Percentiles rank a stretch among this genome's conserved stretches.
phyloP scores from a whole-genome alignment of 768 basidiomycete genomes.

The Clitopilus passeckerianus region DNA sequence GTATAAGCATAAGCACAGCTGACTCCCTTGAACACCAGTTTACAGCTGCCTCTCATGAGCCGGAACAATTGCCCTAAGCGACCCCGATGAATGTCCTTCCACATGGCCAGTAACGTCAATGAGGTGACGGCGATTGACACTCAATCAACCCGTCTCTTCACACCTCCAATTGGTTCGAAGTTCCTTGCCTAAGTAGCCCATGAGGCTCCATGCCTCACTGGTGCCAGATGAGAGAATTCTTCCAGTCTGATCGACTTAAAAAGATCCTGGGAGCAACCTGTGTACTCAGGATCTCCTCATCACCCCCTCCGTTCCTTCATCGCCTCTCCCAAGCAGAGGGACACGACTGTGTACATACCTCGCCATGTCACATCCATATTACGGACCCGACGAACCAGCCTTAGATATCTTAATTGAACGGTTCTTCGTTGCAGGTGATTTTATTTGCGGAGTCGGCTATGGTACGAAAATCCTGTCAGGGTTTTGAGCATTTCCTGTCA shows the following conservation, averaged over 20 bases:
- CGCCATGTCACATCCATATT: slow-evolving; percentile 13
- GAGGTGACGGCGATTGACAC: not conserved
- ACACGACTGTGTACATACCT: not conserved
- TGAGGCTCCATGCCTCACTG: not conserved
- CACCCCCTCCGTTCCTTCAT: not conserved
- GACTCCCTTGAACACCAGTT: not conserved
- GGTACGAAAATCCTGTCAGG: slow-evolving; percentile 18
- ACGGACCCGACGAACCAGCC: slow-evolving; percentile 26
- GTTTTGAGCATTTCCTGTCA: not conserved
- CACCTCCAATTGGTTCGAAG: not conserved
- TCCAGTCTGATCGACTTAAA: not conserved
- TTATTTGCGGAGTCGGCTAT: slow-evolving; percentile 34
- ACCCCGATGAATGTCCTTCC: not conserved
- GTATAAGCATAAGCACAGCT: not conserved
- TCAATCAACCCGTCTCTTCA: not conserved
- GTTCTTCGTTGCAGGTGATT: slow-evolving; percentile 36
- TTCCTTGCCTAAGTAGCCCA: not conserved
- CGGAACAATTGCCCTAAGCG: not conserved
- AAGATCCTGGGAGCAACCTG: not conserved
- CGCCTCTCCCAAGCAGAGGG: not conserved
- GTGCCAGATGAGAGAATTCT: not conserved
- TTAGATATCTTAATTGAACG: slow-evolving; percentile 30
- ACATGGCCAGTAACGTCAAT: not conserved
- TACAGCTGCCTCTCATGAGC: not conserved
- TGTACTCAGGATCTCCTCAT: not conserved